phyloP scores from a whole-genome alignment of 2,329 filamentous ascomycete species.

The Verticillium longisporum region DNA sequence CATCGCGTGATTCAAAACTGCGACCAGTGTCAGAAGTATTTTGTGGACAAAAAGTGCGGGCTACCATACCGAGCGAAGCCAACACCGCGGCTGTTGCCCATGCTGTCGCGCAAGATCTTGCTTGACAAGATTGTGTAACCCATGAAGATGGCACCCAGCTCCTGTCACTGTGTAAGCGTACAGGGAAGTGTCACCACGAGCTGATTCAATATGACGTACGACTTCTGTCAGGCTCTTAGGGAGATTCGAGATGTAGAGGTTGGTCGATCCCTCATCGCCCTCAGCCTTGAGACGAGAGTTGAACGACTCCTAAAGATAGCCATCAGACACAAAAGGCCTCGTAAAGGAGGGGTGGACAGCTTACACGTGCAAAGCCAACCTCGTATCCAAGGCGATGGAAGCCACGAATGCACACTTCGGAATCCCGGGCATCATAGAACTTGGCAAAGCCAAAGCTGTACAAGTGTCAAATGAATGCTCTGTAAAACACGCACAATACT shows the following conservation, averaged over 20 bases:
- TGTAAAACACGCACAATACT: constrained; percentile 18
- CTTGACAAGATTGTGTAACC: constrained; percentile 83
- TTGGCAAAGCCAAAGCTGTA: constrained; percentile 93
- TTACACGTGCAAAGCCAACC: constrained; percentile 89
- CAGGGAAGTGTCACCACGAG: not conserved
- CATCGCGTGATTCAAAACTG: constrained; percentile 83
- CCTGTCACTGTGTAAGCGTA: constrained; percentile 32
- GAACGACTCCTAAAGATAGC: constrained; percentile 73
- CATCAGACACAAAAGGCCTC: constrained; percentile 17
- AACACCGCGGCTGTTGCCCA: constrained; percentile 91
- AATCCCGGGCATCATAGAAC: constrained; percentile 79
- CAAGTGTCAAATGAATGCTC: constrained; percentile 18
- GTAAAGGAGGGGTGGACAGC: constrained; percentile 18
- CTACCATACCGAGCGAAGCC: constrained; percentile 81
- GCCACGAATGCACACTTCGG: constrained; percentile 91
- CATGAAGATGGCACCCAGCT: constrained; percentile 70
- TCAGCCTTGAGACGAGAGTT: constrained; percentile 97
- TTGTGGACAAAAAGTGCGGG: not conserved
- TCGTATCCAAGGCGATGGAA: constrained; percentile 95
- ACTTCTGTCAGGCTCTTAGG: constrained; percentile 88
- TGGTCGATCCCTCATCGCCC: constrained; percentile 82
- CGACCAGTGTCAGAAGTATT: not conserved
- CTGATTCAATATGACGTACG: constrained; percentile 40
- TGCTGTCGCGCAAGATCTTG: constrained; percentile 87
- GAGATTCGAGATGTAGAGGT: constrained; percentile 96